phyloP scores from a whole-genome alignment of 139 green algal genomes.

The Spirogloea muscicola region DNA sequence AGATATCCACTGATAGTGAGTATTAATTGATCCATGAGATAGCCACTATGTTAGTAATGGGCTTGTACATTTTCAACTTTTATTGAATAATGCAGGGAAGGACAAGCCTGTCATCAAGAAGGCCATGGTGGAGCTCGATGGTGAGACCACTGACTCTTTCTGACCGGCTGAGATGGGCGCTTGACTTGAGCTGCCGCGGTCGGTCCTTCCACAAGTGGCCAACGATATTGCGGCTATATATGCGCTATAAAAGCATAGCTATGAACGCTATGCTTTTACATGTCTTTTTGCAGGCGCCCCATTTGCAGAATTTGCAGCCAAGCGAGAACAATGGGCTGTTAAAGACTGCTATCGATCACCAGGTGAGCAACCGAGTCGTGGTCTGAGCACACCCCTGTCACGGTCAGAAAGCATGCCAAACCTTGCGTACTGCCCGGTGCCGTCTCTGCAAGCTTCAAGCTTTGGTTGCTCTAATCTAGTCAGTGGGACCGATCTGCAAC shows the following conservation, averaged over 20 bases:
- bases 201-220: background rate
- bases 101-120: conserved; percentile 61
- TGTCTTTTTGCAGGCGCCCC: conserved; percentile 32
- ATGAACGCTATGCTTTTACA: background rate
- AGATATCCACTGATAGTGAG: too few species aligned
- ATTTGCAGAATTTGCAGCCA: conserved; percentile 46
- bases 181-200: background rate
- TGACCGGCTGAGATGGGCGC: background rate
- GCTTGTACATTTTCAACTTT: too few species aligned
- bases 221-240: background rate
- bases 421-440: background rate
- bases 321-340: conserved; percentile 50
- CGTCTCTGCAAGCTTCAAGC: too few species aligned
- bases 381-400: background rate
- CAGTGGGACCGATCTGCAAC: too few species aligned
- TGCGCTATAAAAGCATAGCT: background rate
- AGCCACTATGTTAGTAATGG: too few species aligned
- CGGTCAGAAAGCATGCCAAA: background rate
- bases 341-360: conserved; percentile 56
- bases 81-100: conserved; percentile 48
- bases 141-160: conserved; percentile 21
- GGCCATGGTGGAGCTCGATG: conserved; percentile 58
- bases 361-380: conserved; percentile 13
- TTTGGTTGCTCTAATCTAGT: too few species aligned
- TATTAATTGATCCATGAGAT: too few species aligned